Evolutionary conservation across 176 grass and related monocot genomes (phyloP), one percentile per base, ranked within the genome.

Genomic region (Urochloa ruziziensis): DNA sequence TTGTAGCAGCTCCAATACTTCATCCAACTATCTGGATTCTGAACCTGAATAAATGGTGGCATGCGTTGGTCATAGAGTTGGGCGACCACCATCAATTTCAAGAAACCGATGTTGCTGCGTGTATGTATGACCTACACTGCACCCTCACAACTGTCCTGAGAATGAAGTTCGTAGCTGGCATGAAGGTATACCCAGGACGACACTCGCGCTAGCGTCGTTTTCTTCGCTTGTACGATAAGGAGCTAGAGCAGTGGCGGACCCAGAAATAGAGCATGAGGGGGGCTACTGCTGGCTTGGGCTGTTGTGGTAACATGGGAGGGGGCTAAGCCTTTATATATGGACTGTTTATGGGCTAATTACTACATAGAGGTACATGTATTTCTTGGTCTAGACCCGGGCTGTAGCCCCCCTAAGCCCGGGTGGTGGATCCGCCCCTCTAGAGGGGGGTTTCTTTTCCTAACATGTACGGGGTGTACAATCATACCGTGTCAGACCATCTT

Each of bases 401-500:
- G n/a, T n/a, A n/a, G n/a, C n/a, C n/a, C n/a, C n/a, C n/a, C n/a
- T n/a, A n/a, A n/a, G n/a, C n/a, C n/a, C n/a, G n/a, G n/a, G n/a
- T n/a, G n/a, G n/a, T n/a, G n/a, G n/a, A n/a, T n/a, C n/a, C n/a
- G n/a, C n/a, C n/a, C n/a, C n/a, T n/a, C 44, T 11, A 65, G 18
- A 5, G 40, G 11, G 6, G 4, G 7, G 1, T 18, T 1, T 9
- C 30, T 71, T 75, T 64, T 16, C 35, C 6, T 21, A 23, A 29
- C 24, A 21, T 64, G 81, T 73, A 64, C 81, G 43, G 12, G 9
- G 44, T 52, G 70, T 39, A 65, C 58, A 49, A 23, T 23, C 32
- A 19, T 75, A 29, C 46, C 59, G 14, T 65, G 81, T 16, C 44
- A 83, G 34, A 48, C 30, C 59, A 64, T 64, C 58, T 83, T 75